Conservation (phyloP, 768 basidiomycete species). For the Mycena rebaudengoi region DNA sequence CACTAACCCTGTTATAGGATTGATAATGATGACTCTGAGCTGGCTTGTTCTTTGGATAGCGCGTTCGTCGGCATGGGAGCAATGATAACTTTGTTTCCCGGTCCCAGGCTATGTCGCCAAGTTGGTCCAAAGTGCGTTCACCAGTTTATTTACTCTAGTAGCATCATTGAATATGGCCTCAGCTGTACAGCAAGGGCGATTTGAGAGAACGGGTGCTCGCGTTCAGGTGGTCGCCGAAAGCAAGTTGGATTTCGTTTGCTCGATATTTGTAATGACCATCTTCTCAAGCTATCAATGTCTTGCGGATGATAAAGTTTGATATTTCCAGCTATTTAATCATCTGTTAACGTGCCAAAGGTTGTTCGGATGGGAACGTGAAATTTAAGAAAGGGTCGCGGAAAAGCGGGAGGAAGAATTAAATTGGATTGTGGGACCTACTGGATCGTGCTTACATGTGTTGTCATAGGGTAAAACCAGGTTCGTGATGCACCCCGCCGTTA, state of each 20-base stretch:
- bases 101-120: slow-evolving; percentile 66
- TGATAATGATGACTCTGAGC: too few species aligned
- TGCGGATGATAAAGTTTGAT: slow-evolving; percentile 69
- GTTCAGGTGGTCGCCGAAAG: slow-evolving; percentile 72
- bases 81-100: slow-evolving; percentile 50
- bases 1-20: too few species aligned
- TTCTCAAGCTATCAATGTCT: slow-evolving; percentile 58
- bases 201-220: slow-evolving; percentile 68
- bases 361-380: slow-evolving; percentile 72
- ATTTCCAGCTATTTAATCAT: too few species aligned
- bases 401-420: slow-evolving; percentile 70
- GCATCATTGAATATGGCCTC: neutral
- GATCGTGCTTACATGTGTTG: slow-evolving; percentile 37
- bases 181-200: slow-evolving; percentile 53
- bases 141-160: neutral
- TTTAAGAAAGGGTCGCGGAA: slow-evolving; percentile 59
- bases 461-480: slow-evolving; percentile 66
- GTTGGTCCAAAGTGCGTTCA: slow-evolving; percentile 42
- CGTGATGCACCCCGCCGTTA: too few species aligned
- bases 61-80: slow-evolving; percentile 64
- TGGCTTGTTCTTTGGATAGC: too few species aligned
- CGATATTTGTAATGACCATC: neutral
- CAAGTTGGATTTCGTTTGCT: slow-evolving; percentile 38
- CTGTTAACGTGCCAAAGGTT: slow-evolving; percentile 35
- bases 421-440: slow-evolving; percentile 66